A percentile compares a stretch with the other conserved stretches of the same genome.
phyloP scores from a whole-genome alignment of 73 alveolate species.

The Paramecium primaurelia region DNA sequence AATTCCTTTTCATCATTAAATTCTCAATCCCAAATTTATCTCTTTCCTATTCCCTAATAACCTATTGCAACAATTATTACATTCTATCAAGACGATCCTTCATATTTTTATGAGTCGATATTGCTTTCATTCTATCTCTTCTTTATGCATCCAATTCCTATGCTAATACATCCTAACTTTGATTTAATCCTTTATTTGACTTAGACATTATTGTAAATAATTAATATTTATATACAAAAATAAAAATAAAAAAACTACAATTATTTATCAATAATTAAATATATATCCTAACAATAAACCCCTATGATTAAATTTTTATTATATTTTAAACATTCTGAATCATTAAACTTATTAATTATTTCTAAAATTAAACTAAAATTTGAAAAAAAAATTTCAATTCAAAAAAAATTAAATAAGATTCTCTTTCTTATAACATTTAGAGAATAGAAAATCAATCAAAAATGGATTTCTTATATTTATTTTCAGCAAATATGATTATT shows the following conservation, averaged over 20 bases:
- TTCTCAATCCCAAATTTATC: neutral
- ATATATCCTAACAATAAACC: neutral
- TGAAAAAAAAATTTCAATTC: too few relatives aligned
- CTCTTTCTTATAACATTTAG: too few relatives aligned
- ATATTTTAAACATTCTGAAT: too few relatives aligned
- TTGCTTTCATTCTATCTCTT: neutral
- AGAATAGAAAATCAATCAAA: too few relatives aligned
- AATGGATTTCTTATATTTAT: too few relatives aligned
- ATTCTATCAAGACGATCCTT: conserved; percentile 38
- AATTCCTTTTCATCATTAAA: neutral
- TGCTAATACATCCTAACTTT: neutral
- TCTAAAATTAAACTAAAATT: too few relatives aligned
- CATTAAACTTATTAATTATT: neutral
- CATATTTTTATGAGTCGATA: neutral
- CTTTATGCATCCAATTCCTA: conserved; percentile 10
- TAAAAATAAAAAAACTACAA: neutral
- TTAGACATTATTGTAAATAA: neutral
- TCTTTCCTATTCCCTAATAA: neutral
- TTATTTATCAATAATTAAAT: too few relatives aligned
- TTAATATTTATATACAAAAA: neutral
- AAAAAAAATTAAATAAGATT: too few relatives aligned
- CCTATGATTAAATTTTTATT: neutral
- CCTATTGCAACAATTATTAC: neutral
- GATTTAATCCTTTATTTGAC: neutral
- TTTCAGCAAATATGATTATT: too few relatives aligned